Base-by-base conservation (phyloP, 257 asterid species). In the Lycium ferocissimum region DNA sequence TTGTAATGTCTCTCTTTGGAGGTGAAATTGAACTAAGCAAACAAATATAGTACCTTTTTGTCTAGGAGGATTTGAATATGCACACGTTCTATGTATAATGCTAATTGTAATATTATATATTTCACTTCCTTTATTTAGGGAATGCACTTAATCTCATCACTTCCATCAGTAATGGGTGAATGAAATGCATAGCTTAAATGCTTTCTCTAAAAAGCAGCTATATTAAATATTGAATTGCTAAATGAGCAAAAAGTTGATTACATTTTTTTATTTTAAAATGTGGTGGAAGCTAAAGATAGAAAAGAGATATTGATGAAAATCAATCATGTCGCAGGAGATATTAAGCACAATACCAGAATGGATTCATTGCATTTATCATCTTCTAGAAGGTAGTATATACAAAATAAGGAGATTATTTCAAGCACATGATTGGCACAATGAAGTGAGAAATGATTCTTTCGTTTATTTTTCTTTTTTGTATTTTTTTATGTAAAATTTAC, bases 1-100 rank as follows among this genome's bases (percentile, higher is more conserved):
- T 73, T 73, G 80, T 45, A 47, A 73, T 49, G 81, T 12, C 80
- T 47, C 80, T n/a, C 17, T 72, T 73, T 6, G 40, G 13, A 75
- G 12, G 81, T 49, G 45, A 75, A 75, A 1, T 51, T 75, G 9
- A 3, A 49, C 3, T 49, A 49, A 0, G 0, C 3, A 13, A 22
- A 75, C 13, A 75, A 22, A 75, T 49, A 49, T 26, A 5, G 6
- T 0, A 10, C 22, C 11, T 0, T 17, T 38, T 47, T 47, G 75
- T 73, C 20, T 5, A 9, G 59, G 40, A 45, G 37, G 56, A 12
- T 72, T 71, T 3, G 7, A 35, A 18, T 45, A 45, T 73, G 59
- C 80, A 20, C 59, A 73, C 13, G 61, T 75, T 20, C 76, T 12
- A 47, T 75, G 81, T 45, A 22, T 54, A 43, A 72, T 72, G 80